These are phyloP conservation scores for Pleurotus eryngii DNA, from an alignment of 768 basidiomycete species.

Conservation along the genomic window DNA sequence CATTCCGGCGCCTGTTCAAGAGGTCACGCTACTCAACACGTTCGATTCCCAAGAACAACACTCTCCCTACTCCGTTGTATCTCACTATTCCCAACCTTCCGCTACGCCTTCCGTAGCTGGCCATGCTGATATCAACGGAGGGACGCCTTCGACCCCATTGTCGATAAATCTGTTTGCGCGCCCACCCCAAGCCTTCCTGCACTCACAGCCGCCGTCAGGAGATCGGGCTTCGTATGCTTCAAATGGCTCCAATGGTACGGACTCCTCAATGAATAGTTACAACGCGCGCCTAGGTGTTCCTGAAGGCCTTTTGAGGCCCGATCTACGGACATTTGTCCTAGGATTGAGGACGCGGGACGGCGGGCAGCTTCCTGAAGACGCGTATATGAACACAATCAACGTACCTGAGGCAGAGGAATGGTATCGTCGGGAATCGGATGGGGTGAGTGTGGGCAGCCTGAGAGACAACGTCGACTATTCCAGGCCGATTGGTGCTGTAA, in stretches of 20 bases:
- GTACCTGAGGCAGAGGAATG: background rate
- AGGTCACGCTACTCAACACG: background rate
- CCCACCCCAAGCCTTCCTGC: background rate
- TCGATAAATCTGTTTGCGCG: background rate
- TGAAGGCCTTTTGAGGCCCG: background rate
- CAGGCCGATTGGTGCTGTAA: conserved; percentile 6
- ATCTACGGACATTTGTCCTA: background rate
- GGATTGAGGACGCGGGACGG: background rate
- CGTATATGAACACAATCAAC: too few relatives aligned
- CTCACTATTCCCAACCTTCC: background rate
- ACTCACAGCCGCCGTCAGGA: background rate
- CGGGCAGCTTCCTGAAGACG: background rate
- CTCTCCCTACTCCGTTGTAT: background rate
- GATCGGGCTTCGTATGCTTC: conserved; percentile 3
- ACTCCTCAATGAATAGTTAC: background rate
- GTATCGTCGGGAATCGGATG: background rate
- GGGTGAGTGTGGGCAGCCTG: background rate
- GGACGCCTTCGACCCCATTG: too few relatives aligned
- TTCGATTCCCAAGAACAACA: background rate
- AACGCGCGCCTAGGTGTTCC: background rate
- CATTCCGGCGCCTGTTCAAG: background rate
- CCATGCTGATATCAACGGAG: background rate
- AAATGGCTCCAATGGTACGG: conserved; percentile 1
- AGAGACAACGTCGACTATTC: conserved; percentile 7
- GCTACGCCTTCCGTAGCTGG: background rate